These are phyloP conservation scores for Tagetes patula DNA, from an alignment of 129 eudicot genomes.

Conservation along the genomic window DNA sequence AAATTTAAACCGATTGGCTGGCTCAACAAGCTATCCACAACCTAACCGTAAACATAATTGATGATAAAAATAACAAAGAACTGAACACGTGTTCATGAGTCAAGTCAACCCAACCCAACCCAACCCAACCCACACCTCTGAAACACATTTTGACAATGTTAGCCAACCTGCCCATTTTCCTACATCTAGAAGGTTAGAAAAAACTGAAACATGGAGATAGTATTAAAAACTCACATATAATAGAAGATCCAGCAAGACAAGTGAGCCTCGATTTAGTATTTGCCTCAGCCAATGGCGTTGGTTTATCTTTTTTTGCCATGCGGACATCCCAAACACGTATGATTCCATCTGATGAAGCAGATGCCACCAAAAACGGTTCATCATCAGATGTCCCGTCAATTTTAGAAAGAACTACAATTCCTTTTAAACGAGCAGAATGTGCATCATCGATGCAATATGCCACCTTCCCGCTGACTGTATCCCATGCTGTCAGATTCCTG, in stretches of 20 bases:
- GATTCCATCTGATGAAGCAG: slow-evolving; percentile 96
- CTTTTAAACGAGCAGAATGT: slow-evolving; percentile 87
- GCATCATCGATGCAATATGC: slow-evolving; percentile 86
- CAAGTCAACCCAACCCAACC: neutral
- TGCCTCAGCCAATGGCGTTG: slow-evolving; percentile 76
- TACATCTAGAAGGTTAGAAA: neutral
- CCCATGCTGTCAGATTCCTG: slow-evolving; percentile 86
- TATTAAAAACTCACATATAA: slow-evolving; percentile 59
- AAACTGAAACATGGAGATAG: neutral
- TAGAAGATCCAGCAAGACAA: slow-evolving; percentile 95
- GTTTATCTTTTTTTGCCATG: slow-evolving; percentile 45
- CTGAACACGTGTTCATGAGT: neutral
- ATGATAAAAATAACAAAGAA: neutral
- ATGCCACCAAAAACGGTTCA: slow-evolving; percentile 73
- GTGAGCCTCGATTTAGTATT: slow-evolving; percentile 92
- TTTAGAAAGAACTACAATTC: slow-evolving; percentile 72
- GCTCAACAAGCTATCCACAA: neutral
- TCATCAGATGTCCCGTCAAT: slow-evolving; percentile 47
- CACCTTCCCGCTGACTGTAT: slow-evolving; percentile 66
- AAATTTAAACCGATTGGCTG: neutral
- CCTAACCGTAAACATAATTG: neutral
- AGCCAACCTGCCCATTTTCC: neutral
- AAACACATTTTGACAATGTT: neutral
- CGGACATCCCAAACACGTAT: slow-evolving; percentile 96
- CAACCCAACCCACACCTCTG: neutral